Evolutionary conservation across 306 rosid species (phyloP), one percentile per base, ranked within the genome.

Genomic region (Trifolium repens): DNA sequence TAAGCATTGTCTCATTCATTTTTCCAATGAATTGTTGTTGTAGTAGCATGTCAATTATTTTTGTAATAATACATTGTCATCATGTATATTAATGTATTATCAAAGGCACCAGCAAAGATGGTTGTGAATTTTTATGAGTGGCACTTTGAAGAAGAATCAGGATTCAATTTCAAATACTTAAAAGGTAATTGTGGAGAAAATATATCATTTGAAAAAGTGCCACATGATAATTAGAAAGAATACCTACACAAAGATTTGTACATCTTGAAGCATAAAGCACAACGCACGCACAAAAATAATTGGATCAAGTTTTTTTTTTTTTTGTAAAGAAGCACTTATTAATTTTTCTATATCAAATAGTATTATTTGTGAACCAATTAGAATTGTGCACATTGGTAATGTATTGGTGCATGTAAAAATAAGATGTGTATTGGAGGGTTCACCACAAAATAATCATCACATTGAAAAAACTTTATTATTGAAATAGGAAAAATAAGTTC

Each of bases 1-100:
- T 42, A 43, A 37, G 63, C 78, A 78, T 78, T 78, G 11, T 73
- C 68, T 54, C 26, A 60, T 67, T 59, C 50, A 46, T 62, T 46
- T 39, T 67, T 72, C 30, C 62, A 46, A 79, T 13, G 44, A 32
- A 26, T 62, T 67, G 32, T 69, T 72, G 75, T 74, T 74, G 74
- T 69, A 65, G 61, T 61, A 37, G 37, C 14, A 15, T 55, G 26
- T 78, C 12, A 69, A 49, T 71, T 67, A 42, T 30, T 59, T 15
- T 12, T 58, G 57, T 44, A 68, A 35, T 39, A 69, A 42, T 19
- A 19, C 34, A 52, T 49, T 40, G 24, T 42, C 68, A 27, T 64
- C 5, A 62, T 80, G 61, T 66, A 54, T 54, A 68, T 11, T 64
- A 32, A 32, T 32, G 4, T 32, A 32, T 32, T 32, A 24, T 65